These are phyloP conservation scores for Euptelea pleiosperma DNA, from an alignment of 164 flowering plant species.

Conservation along the genomic window DNA sequence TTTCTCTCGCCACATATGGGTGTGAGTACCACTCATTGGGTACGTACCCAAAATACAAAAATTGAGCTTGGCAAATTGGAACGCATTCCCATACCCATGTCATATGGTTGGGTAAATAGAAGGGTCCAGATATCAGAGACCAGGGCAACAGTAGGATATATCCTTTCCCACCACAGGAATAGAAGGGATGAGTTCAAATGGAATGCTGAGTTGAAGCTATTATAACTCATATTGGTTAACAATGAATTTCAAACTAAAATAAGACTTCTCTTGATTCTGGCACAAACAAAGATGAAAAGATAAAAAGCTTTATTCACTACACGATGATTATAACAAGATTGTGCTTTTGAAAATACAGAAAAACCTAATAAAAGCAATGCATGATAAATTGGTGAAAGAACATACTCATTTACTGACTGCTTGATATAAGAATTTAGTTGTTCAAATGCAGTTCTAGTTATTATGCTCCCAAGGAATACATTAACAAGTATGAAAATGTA, in stretches of 20 bases:
- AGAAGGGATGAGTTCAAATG: not conserved
- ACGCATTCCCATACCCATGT: too few relatives aligned
- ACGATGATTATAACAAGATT: too few relatives aligned
- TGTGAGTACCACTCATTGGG: too few relatives aligned
- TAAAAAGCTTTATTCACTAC: too few relatives aligned
- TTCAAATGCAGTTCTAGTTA: conserved; percentile 80
- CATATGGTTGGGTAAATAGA: too few relatives aligned
- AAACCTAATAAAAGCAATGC: not conserved
- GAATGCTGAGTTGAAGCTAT: not conserved
- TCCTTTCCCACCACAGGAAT: not conserved
- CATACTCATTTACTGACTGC: conserved; percentile 83
- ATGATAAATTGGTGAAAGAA: conserved; percentile 11
- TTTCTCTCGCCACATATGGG: too few relatives aligned
- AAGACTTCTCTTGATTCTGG: too few relatives aligned
- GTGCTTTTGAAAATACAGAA: not conserved
- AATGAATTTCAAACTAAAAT: not conserved
- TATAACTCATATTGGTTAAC: not conserved
- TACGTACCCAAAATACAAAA: too few relatives aligned
- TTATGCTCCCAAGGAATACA: conserved; percentile 87
- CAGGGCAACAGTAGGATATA: not conserved
- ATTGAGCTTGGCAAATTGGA: too few relatives aligned
- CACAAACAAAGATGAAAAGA: not conserved
- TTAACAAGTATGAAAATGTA: conserved; percentile 70
- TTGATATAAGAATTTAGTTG: conserved; percentile 63
- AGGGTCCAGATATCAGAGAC: too few relatives aligned